Percentiles rank a stretch among this genome's conserved stretches.
Evolutionary conservation across 139 green algal genomes (phyloP).

Genomic region (Micromonas commoda): DNA sequence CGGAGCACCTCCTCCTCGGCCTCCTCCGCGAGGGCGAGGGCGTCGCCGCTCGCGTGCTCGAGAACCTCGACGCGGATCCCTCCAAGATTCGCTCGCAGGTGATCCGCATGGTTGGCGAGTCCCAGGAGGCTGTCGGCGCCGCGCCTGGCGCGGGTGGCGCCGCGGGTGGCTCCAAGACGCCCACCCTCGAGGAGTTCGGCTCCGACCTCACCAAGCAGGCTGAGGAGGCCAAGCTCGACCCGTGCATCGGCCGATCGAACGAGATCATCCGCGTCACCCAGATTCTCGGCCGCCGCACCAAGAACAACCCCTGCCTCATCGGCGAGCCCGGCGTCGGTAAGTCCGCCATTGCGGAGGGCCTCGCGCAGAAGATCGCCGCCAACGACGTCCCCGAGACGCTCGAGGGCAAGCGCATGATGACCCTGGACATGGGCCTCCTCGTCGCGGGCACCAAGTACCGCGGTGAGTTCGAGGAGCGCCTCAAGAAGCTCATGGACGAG

Average conservation of each 20-base stretch:
- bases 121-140: slow-evolving; percentile 81
- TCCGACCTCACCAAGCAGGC: slow-evolving; percentile 96
- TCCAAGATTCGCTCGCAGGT: slow-evolving; percentile 96
- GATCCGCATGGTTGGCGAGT: slow-evolving; percentile 98
- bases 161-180: slow-evolving; percentile 87
- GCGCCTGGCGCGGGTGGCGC: slow-evolving; percentile 67
- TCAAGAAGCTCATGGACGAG: slow-evolving; percentile 99
- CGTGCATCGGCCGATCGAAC: slow-evolving; percentile 85
- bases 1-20: slow-evolving; percentile 97
- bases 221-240: slow-evolving; percentile 94
- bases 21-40: slow-evolving; percentile 96
- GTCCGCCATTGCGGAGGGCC: slow-evolving; percentile 94
- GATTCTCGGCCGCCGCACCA: slow-evolving; percentile 94
- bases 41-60: slow-evolving; percentile 91
- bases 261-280: slow-evolving; percentile 99
- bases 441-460: slow-evolving; percentile 99
- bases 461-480: slow-evolving; percentile 98
- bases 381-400: slow-evolving; percentile 98
- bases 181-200: slow-evolving; percentile 97
- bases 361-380: slow-evolving; percentile 86
- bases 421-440: slow-evolving; percentile 97
- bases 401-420: slow-evolving; percentile 97
- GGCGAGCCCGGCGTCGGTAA: slow-evolving; percentile 98
- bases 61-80: slow-evolving; percentile 90
- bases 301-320: slow-evolving; percentile 99